A percentile compares a stretch with the other conserved stretches of the same genome.
Conservation (phyloP, 441 rosid genomes). For the Jatropha podagrica region DNA sequence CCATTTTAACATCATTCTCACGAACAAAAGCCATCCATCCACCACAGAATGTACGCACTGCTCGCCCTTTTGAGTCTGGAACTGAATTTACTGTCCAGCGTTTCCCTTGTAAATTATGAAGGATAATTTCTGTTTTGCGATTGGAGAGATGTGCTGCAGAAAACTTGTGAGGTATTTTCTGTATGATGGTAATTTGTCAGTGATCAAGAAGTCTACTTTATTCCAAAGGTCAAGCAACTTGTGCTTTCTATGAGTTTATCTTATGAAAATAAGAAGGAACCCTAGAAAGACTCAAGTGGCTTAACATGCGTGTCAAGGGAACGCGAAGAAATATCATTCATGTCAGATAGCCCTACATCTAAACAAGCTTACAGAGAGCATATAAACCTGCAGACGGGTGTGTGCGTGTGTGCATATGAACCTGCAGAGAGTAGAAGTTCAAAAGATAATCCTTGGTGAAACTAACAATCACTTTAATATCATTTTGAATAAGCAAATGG, state of each 20-base stretch:
- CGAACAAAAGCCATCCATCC: slow-evolving; percentile 79
- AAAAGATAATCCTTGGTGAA: neutral
- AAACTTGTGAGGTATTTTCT: slow-evolving; percentile 66
- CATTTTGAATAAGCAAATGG: neutral
- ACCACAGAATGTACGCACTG: slow-evolving; percentile 55
- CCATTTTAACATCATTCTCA: slow-evolving; percentile 48
- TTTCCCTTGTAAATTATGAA: slow-evolving; percentile 43
- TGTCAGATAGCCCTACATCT: neutral
- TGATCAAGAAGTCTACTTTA: neutral
- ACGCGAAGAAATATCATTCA: neutral
- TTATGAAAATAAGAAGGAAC: neutral
- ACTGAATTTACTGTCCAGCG: slow-evolving; percentile 62
- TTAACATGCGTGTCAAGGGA: neutral
- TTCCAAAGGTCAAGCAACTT: neutral
- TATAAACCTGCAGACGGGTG: neutral
- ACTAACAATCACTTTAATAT: neutral
- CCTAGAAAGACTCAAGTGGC: neutral
- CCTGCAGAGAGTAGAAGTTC: neutral
- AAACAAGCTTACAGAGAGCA: neutral
- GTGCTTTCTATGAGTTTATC: neutral
- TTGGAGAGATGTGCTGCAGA: slow-evolving; percentile 52
- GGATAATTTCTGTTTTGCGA: slow-evolving; percentile 56
- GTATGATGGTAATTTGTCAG: slow-evolving; percentile 22
- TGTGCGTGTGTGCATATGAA: neutral
- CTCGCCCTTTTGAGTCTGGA: slow-evolving; percentile 60